Percentiles rank a stretch among this genome's conserved stretches.
Evolutionary conservation across 1,284 basidiomycete species (phyloP).

Genomic region (Ganoderma meredithae): DNA sequence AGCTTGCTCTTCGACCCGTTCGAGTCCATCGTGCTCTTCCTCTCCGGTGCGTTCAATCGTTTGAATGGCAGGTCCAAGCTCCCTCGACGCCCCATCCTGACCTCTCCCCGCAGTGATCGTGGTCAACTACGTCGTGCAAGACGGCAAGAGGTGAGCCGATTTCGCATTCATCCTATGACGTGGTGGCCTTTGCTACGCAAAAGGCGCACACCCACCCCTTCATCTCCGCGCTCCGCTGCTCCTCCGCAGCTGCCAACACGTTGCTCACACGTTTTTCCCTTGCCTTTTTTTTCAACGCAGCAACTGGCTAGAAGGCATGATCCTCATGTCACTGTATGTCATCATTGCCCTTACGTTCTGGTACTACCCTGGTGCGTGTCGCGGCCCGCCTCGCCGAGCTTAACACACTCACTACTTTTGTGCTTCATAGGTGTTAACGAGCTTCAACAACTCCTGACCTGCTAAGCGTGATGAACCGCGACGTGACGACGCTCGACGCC

Average conservation of each 20-base stretch:
- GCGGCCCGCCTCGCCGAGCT: neutral
- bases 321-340: conserved; percentile 67
- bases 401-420: neutral
- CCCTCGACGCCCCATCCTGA: neutral
- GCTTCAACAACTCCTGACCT: conserved; percentile 4
- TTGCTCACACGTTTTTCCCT: conserved; percentile 22
- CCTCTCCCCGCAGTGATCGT: conserved; percentile 37
- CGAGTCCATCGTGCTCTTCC: conserved; percentile 63
- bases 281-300: conserved; percentile 7
- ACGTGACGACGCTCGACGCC: neutral
- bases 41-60: conserved; percentile 40
- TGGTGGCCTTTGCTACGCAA: neutral
- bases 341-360: conserved; percentile 71
- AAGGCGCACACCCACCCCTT: neutral
- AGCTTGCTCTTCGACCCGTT: conserved; percentile 72
- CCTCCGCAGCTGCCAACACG: conserved; percentile 8
- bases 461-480: conserved; percentile 1
- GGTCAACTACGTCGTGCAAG: conserved; percentile 44
- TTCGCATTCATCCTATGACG: neutral
- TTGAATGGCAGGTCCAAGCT: conserved; percentile 13
- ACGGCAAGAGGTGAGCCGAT: conserved; percentile 39
- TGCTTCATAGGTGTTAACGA: conserved; percentile 1
- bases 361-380: conserved; percentile 61
- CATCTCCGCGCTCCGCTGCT: conserved; percentile 6
- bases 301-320: conserved; percentile 45